Conservation (phyloP, 495 filamentous ascomycete species). For the Daldinia vernicosa region DNA sequence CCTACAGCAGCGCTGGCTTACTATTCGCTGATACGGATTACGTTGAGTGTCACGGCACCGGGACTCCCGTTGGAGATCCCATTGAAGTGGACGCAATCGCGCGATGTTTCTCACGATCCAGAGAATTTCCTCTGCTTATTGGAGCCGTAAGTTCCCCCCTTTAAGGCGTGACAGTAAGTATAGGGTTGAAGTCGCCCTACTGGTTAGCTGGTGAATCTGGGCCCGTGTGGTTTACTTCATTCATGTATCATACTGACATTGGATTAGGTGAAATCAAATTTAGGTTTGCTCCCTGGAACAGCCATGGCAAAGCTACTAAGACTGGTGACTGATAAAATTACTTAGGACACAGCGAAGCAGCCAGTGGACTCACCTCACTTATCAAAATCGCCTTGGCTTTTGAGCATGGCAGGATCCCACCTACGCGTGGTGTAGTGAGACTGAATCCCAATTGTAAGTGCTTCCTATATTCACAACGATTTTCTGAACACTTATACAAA, state of each 20-base stretch:
- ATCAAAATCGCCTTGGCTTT: neutral
- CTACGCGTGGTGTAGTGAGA: neutral
- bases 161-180: neutral
- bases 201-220: neutral
- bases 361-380: neutral
- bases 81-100: neutral
- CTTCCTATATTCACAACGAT: neutral
- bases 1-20: slow-evolving; percentile 49
- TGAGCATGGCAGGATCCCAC: neutral
- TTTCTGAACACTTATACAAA: neutral
- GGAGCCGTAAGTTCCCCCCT: neutral
- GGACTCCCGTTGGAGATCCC: neutral
- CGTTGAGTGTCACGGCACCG: too few species aligned
- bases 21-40: slow-evolving; percentile 47
- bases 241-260: neutral
- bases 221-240: neutral
- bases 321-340: neutral
- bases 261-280: neutral
- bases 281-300: neutral
- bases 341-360: neutral
- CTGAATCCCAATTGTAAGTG: neutral
- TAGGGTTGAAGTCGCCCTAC: neutral
- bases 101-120: neutral
- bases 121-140: neutral
- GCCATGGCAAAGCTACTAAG: neutral